Conservation (phyloP, 2,329 filamentous ascomycete genomes). For the Pseudopithomyces maydicus region DNA sequence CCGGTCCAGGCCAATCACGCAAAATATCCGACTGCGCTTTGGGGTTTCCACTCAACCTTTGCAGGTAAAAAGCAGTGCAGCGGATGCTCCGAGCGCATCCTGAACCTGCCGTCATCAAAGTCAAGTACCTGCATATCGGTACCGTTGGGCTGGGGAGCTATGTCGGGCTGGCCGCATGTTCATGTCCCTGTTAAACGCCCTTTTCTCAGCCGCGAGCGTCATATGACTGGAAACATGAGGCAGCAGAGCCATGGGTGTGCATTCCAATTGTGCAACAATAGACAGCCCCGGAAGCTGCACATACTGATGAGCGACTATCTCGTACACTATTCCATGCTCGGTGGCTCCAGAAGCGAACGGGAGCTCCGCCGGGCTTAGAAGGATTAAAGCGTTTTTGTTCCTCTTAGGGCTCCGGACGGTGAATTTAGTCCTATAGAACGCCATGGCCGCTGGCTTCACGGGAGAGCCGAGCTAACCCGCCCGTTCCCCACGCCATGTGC, state of each 20-base stretch:
- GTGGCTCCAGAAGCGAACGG: slow-evolving; percentile 4
- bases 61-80: neutral
- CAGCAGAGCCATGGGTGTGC: neutral
- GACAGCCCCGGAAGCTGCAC: neutral
- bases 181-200: slow-evolving; percentile 9
- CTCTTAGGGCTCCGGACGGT: slow-evolving; percentile 21
- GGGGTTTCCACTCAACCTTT: neutral
- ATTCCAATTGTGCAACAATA: neutral
- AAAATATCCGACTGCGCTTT: neutral
- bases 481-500: slow-evolving; percentile 13
- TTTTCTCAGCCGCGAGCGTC: slow-evolving; percentile 7
- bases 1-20: neutral
- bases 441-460: slow-evolving; percentile 34
- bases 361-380: slow-evolving; percentile 22
- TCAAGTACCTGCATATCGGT: slow-evolving; percentile 6
- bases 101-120: neutral
- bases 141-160: neutral
- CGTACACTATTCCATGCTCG: neutral
- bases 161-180: slow-evolving; percentile 1
- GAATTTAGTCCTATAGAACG: slow-evolving; percentile 19
- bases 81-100: slow-evolving; percentile 1
- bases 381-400: slow-evolving; percentile 22
- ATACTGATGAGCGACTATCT: neutral
- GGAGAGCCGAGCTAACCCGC: slow-evolving; percentile 32
- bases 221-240: neutral